Evolutionary conservation across 2,329 filamentous ascomycete species (phyloP).

Genomic region (Penicillium brasilianum): DNA sequence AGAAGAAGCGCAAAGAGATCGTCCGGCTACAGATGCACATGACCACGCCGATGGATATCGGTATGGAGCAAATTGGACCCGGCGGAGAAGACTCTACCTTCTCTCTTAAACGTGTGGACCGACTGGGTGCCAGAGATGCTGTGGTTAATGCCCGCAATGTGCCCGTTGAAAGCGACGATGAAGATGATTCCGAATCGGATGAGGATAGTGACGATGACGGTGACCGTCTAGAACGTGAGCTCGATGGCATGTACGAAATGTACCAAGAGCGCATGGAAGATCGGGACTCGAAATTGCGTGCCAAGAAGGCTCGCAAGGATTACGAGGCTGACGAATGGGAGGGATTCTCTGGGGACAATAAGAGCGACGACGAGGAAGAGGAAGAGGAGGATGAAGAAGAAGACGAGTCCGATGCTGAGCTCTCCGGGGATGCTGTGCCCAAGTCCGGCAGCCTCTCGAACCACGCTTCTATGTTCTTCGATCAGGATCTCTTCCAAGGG

Average conservation of each 20-base stretch:
- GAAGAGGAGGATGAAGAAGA: conserved; percentile 66
- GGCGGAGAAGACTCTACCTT: conserved; percentile 85
- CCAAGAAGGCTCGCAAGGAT: conserved; percentile 84
- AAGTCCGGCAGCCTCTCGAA: conserved; percentile 69
- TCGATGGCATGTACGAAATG: conserved; percentile 85
- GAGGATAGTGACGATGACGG: conserved; percentile 76
- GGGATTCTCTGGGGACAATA: conserved; percentile 73
- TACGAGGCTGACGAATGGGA: conserved; percentile 90
- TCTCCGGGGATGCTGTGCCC: conserved; percentile 39
- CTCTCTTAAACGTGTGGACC: conserved; percentile 79
- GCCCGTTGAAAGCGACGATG: conserved; percentile 62
- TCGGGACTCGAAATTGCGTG: conserved; percentile 82
- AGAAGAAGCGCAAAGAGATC: conserved; percentile 91
- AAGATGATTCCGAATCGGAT: conserved; percentile 64
- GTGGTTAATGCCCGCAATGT: conserved; percentile 80
- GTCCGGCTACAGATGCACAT: conserved; percentile 98
- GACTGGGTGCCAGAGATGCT: conserved; percentile 70
- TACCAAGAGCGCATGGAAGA: conserved; percentile 82
- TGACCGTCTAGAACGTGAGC: conserved; percentile 79
- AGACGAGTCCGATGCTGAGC: conserved; percentile 22
- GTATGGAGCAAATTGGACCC: conserved; percentile 82
- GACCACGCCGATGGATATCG: conserved; percentile 93
- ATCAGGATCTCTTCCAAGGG: conserved; percentile 90
- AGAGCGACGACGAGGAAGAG: conserved; percentile 64
- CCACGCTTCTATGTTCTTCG: conserved; percentile 86